Base-by-base conservation (phyloP, 2,329 filamentous ascomycete species). In the Didymella glomerata region DNA sequence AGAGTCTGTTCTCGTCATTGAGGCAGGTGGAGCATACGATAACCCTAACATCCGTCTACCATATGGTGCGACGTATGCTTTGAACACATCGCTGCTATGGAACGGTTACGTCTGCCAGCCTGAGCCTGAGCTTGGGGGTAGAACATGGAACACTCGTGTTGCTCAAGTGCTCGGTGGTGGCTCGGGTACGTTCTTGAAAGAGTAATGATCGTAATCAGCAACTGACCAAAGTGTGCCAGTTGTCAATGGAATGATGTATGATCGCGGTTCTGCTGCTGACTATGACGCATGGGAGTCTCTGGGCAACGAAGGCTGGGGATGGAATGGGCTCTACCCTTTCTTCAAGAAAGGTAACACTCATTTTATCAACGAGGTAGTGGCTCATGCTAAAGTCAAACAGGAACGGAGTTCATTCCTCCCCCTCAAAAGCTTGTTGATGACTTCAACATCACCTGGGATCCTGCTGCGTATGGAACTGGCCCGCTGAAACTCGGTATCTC, bases 301-400 rank as follows among this genome's bases (percentile, higher is more conserved):
- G 20, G 86, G 86, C 0, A 88, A 88, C 65, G 56, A 72, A 2
- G 86, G 84, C 3, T 89, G 86, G 86, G 80, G 81, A 1, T 88
- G 84, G 84, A 75, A 84, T 40, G 78, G 77, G 7, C 61, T 84
- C 22, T 64, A 75, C 22, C 66, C 69, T 1, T 74, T 63, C 54
- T 75, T 71, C 61, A 69, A 67, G 45, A 72, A 74, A 60, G 59
- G 65, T 59, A 47, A 36, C 13, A 20, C 8, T 5, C 2, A 6
- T 16, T 1, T 10, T 16, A 14, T 13, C 34, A 16, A 6, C 10
- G 4, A n/a, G 2, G 5, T 2, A 6, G 16, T 14, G 7, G 22
- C 4, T 32, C 2, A 24, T 13, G 27, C 50, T 27, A 48, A 11
- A 3, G 1, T 3, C 7, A 2, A 16, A 1, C 25, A 59, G 56